Evolutionary conservation across 768 basidiomycete genomes (phyloP).

Genomic region (Xerocomus potaroensis): DNA sequence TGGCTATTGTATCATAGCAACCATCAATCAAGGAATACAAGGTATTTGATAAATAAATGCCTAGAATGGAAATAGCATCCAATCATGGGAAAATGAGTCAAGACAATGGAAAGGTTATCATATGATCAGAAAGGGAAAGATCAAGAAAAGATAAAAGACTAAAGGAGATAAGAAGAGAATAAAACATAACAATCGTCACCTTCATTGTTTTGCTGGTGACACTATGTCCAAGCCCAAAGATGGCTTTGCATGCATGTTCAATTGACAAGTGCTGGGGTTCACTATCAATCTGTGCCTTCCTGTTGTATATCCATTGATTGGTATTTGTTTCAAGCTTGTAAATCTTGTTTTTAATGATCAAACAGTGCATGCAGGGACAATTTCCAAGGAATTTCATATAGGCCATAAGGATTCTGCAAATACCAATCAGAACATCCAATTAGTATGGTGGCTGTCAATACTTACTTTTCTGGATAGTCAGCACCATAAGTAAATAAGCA

Average conservation of each 20-base stretch:
- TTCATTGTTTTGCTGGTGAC: background rate
- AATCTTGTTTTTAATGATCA: conserved; percentile 7
- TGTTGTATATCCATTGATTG: background rate
- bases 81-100: too few species aligned
- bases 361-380: conserved; percentile 22
- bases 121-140: too few species aligned
- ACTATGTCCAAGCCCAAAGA: conserved; percentile 20
- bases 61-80: too few species aligned
- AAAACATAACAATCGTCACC: background rate
- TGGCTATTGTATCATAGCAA: too few species aligned
- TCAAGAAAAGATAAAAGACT: too few species aligned
- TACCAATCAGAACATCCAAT: background rate
- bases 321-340: background rate
- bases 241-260: conserved; percentile 30
- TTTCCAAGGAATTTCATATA: conserved; percentile 15
- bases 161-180: too few species aligned
- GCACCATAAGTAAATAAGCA: conserved; percentile 15
- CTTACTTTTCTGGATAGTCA: conserved; percentile 33
- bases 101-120: too few species aligned
- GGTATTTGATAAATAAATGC: too few species aligned
- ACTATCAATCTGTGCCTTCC: conserved; percentile 29
- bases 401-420: conserved; percentile 15
- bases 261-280: conserved; percentile 34
- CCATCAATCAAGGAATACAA: too few species aligned
- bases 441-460: too few species aligned